Evolutionary conservation across 768 basidiomycete species (phyloP).

Genomic region (Russula virescens): DNA sequence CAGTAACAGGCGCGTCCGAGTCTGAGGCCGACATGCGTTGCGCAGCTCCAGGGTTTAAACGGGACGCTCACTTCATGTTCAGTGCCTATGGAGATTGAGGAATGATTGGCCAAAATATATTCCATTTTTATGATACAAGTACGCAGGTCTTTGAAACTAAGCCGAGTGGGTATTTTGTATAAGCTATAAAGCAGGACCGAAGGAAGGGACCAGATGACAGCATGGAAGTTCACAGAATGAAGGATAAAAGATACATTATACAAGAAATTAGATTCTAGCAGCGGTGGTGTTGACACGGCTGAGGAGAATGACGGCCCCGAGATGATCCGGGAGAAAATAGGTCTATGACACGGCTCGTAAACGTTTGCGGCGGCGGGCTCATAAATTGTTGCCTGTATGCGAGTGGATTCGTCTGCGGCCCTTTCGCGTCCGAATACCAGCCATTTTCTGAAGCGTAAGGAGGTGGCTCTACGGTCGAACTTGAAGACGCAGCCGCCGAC

Average conservation of each 20-base stretch:
- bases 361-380: not conserved
- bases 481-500: not conserved
- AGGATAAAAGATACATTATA: not conserved
- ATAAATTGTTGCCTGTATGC: not conserved
- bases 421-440: not conserved
- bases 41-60: no score
- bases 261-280: not conserved
- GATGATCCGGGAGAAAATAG: not conserved
- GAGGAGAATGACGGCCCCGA: not conserved
- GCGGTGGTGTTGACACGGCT: not conserved
- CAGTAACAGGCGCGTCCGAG: no score
- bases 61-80: no score
- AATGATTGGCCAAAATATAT: no score
- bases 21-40: no score
- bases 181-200: no score
- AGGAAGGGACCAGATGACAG: not conserved
- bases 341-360: conserved; percentile 4
- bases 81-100: no score
- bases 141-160: no score
- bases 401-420: not conserved
- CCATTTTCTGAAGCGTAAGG: conserved; percentile 11
- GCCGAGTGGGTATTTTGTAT: no score
- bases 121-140: no score
- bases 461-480: conserved; percentile 1
- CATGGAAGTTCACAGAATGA: not conserved